Evolutionary conservation across 1,139 yeast genomes (phyloP).

Genomic region (Kodamaea plutei): DNA sequence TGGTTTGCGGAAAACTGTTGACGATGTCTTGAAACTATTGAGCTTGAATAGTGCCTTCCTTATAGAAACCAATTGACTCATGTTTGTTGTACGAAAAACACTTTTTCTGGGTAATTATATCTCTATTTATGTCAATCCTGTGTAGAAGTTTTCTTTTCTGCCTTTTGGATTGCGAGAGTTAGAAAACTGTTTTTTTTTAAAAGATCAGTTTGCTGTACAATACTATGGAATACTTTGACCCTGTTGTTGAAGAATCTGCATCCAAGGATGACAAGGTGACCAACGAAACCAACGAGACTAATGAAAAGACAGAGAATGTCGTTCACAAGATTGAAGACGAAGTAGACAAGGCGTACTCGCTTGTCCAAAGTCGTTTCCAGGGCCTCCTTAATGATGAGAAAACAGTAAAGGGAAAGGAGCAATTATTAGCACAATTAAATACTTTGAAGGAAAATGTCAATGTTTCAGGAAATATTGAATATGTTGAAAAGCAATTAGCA

Average conservation of each 20-base stretch:
- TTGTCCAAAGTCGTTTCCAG: constrained; percentile 41
- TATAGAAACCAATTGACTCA: constrained; percentile 9
- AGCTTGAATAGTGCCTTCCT: constrained; percentile 16
- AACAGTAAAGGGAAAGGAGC: constrained; percentile 32
- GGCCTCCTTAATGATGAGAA: constrained; percentile 19
- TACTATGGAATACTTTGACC: constrained; percentile 34
- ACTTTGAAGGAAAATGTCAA: constrained; percentile 22
- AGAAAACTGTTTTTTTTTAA: not conserved
- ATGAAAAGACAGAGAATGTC: constrained; percentile 29
- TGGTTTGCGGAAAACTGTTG: constrained; percentile 21
- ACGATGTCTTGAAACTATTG: constrained; percentile 8
- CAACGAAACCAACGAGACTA: constrained; percentile 27
- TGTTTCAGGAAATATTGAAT: constrained; percentile 14
- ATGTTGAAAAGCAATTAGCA: constrained; percentile 29
- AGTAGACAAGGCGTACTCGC: constrained; percentile 49
- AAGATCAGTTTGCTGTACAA: too few species aligned
- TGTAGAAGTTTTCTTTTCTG: too few species aligned
- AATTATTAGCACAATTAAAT: constrained; percentile 30
- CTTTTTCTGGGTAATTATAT: too few species aligned
- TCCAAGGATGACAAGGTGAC: constrained; percentile 12
- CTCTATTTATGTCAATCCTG: too few species aligned
- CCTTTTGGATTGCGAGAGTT: too few species aligned
- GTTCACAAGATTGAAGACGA: constrained; percentile 49
- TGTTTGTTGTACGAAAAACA: constrained; percentile 1
- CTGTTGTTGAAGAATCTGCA: constrained; percentile 17